Evolutionary conservation across 2,329 filamentous ascomycete species (phyloP).

Genomic region (Verticillium alfalfae): DNA sequence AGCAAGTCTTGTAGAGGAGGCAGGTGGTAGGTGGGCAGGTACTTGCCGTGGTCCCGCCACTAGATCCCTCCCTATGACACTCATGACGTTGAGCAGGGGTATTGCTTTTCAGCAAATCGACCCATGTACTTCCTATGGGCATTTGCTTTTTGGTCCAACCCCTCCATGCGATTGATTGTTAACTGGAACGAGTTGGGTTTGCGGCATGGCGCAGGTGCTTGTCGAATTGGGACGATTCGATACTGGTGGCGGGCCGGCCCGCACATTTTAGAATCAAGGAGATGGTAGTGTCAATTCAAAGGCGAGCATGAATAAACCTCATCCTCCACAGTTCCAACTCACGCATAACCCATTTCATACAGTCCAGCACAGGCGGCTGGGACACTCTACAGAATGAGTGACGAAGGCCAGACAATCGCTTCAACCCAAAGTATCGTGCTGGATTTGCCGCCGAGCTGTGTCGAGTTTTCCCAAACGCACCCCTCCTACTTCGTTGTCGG

Average conservation of each 20-base stretch:
- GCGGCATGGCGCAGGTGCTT: neutral
- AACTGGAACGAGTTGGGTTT: neutral
- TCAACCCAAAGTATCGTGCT: constrained; percentile 47
- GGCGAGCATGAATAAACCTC: neutral
- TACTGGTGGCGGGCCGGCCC: neutral
- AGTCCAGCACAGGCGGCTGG: neutral
- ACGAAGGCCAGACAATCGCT: constrained; percentile 16
- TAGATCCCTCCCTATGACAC: neutral
- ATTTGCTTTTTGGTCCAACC: neutral
- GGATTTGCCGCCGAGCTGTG: constrained; percentile 68
- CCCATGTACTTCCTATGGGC: neutral
- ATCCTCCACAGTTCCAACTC: neutral
- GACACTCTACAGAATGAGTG: neutral
- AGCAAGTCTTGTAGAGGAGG: neutral
- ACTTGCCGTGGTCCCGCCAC: neutral
- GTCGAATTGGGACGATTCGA: neutral
- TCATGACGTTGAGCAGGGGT: neutral
- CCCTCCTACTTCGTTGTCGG: constrained; percentile 70
- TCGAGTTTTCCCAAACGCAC: constrained; percentile 64
- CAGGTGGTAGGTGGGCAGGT: neutral
- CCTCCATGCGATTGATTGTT: neutral
- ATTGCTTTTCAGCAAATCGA: neutral
- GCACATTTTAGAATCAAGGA: neutral
- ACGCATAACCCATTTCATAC: neutral
- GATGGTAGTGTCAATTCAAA: neutral